These are phyloP conservation scores for Iberis pinnata DNA, from an alignment of 345 rosid genomes.

Conservation along the genomic window DNA sequence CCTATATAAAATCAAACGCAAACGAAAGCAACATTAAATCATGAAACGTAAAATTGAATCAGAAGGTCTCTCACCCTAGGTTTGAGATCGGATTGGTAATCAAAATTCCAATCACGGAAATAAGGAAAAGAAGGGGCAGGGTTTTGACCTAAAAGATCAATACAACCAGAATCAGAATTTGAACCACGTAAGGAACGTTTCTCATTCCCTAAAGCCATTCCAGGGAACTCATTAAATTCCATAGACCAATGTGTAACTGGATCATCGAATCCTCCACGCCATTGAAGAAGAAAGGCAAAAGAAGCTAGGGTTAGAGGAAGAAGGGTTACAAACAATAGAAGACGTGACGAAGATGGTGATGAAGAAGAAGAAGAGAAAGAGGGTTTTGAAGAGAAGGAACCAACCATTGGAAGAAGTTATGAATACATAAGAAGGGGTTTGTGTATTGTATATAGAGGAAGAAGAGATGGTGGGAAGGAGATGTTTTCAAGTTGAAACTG, in stretches of 20 bases:
- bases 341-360: constrained; percentile 38
- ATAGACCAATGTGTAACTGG: constrained; percentile 33
- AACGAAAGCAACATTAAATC: not conserved
- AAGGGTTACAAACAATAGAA: constrained; percentile 45
- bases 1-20: not conserved
- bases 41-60: constrained; percentile 7
- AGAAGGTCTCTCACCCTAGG: constrained; percentile 52
- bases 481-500: too few species aligned
- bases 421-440: too few species aligned
- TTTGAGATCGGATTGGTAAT: constrained; percentile 54
- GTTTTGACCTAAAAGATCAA: constrained; percentile 50
- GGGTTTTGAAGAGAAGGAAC: constrained; percentile 20
- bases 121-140: constrained; percentile 61
- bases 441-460: not conserved
- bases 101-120: constrained; percentile 57
- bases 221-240: constrained; percentile 52
- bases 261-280: constrained; percentile 58
- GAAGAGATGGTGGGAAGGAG: not conserved
- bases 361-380: constrained; percentile 22
- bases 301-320: constrained; percentile 54
- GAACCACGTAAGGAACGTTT: constrained; percentile 16
- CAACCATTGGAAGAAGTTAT: too few species aligned
- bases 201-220: constrained; percentile 34
- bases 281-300: constrained; percentile 65
- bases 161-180: constrained; percentile 44